Percentiles rank a stretch among this genome's conserved stretches.
Conservation (phyloP, 2,329 filamentous ascomycete species). For the Penicillium sp. region DNA sequence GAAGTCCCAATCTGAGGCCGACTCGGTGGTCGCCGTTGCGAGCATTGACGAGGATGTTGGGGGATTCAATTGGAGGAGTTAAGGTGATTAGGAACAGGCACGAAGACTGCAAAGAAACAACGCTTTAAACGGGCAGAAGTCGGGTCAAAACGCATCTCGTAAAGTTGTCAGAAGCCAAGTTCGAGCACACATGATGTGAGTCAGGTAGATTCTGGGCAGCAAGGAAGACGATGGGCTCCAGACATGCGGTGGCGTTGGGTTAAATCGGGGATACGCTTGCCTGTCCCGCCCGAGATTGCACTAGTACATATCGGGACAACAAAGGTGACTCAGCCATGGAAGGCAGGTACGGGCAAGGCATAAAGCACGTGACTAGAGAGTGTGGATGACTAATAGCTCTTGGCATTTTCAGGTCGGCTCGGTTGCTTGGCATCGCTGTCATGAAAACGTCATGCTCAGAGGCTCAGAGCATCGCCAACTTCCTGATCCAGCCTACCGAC, state of each 20-base stretch:
- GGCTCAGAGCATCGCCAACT: background rate
- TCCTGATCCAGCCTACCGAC: background rate
- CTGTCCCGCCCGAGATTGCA: background rate
- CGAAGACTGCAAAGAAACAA: background rate
- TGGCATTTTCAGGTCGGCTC: background rate
- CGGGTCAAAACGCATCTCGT: constrained; percentile 8
- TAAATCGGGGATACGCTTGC: constrained; percentile 7
- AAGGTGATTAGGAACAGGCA: background rate
- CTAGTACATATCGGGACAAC: background rate
- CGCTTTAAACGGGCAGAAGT: background rate
- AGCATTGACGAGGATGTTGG: constrained; percentile 32
- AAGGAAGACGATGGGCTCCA: background rate
- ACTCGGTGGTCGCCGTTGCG: constrained; percentile 22
- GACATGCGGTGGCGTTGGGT: constrained; percentile 4
- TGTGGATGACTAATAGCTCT: background rate
- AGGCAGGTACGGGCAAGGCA: no score
- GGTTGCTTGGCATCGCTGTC: background rate
- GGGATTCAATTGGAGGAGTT: background rate
- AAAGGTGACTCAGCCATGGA: background rate
- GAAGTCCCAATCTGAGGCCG: constrained; percentile 48
- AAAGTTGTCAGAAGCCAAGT: background rate
- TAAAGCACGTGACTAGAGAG: background rate
- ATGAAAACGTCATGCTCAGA: background rate
- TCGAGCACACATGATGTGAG: constrained; percentile 14
- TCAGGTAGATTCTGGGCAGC: constrained; percentile 12